Percentiles rank a stretch among this genome's conserved stretches.
These are phyloP conservation scores for Hylodesmum podocarpum DNA, from an alignment of 306 rosid species.

Conservation along the genomic window DNA sequence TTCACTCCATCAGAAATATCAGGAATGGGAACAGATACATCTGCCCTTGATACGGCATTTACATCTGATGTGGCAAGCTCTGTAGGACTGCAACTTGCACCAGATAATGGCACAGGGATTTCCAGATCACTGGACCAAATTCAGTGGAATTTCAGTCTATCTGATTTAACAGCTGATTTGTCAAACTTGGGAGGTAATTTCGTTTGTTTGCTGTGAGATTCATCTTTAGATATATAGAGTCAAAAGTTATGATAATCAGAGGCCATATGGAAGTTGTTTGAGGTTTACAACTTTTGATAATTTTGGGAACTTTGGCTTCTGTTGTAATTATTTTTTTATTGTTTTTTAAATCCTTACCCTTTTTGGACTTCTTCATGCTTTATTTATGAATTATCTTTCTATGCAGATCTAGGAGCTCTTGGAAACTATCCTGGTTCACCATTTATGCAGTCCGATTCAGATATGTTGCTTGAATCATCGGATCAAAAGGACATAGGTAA, in stretches of 20 bases:
- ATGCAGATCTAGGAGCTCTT: constrained; percentile 83
- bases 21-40: constrained; percentile 86
- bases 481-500: constrained; percentile 82
- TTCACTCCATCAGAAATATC: constrained; percentile 90
- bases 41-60: constrained; percentile 77
- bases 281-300: not conserved
- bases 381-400: not conserved
- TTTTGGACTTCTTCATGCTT: not conserved
- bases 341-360: not conserved
- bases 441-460: constrained; percentile 77
- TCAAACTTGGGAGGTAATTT: constrained; percentile 82
- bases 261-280: not conserved
- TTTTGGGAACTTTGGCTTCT: constrained; percentile 36
- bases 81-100: constrained; percentile 78
- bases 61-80: constrained; percentile 86
- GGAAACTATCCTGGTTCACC: constrained; percentile 86
- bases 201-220: constrained; percentile 11
- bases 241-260: constrained; percentile 21
- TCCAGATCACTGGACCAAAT: constrained; percentile 86
- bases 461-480: constrained; percentile 77
- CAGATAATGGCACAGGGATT: constrained; percentile 74
- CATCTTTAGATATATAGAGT: not conserved
- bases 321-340: not conserved
- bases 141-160: constrained; percentile 85
- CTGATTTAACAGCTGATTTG: constrained; percentile 90